Conservation (phyloP, 257 asterid genomes). For the Craterostigma plantagineum region DNA sequence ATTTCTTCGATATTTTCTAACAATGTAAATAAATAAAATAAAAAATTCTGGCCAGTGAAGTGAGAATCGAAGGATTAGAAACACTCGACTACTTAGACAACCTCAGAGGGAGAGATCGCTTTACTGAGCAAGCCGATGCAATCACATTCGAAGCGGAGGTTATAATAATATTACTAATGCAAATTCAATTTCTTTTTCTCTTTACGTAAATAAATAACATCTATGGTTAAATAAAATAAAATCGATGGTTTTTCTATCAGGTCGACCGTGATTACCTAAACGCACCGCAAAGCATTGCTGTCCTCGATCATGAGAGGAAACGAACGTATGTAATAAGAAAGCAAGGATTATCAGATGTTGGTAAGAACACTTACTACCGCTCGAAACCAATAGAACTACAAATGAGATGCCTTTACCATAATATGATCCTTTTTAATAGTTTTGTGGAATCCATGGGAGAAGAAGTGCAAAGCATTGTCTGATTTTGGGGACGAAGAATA, state of each 20-base stretch:
- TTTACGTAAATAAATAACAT: no score
- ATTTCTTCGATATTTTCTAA: no score
- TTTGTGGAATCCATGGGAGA: no score
- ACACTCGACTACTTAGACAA: slow-evolving; percentile 86
- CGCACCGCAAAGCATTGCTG: slow-evolving; percentile 52
- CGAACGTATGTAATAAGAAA: slow-evolving; percentile 66
- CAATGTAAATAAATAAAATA: no score
- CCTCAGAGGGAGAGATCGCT: slow-evolving; percentile 56
- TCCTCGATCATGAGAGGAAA: slow-evolving; percentile 81
- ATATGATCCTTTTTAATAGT: no score
- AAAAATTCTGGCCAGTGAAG: slow-evolving; percentile 39
- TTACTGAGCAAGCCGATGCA: slow-evolving; percentile 94
- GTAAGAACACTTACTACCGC: slow-evolving; percentile 17
- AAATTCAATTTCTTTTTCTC: no score
- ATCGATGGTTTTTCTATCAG: slow-evolving; percentile 28
- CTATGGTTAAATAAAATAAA: no score
- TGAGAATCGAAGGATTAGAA: slow-evolving; percentile 86
- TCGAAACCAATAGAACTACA: no score
- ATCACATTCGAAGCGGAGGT: slow-evolving; percentile 94
- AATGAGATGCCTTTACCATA: no score
- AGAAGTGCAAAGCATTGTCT: no score
- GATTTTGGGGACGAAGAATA: no score
- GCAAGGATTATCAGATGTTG: slow-evolving; percentile 80
- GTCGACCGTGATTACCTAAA: slow-evolving; percentile 73
- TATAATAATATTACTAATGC: no score